Evolutionary conservation across 2,329 filamentous ascomycete species (phyloP).

Genomic region (Sarocladiaceae sp.): DNA sequence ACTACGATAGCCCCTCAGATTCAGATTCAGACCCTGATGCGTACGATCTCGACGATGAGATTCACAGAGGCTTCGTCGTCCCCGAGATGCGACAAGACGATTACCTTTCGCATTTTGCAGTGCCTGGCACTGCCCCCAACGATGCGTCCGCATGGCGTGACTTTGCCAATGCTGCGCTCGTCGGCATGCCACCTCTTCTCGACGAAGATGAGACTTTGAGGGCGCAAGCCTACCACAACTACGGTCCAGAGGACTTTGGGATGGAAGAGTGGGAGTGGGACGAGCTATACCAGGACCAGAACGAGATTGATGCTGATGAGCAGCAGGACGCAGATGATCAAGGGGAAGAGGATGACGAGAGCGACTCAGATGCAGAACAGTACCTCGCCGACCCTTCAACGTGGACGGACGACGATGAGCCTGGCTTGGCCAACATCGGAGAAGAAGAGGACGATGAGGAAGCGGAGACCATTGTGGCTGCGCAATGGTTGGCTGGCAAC

Average conservation of each 20-base stretch:
- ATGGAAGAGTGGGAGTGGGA: slow-evolving; percentile 1
- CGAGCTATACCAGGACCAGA: neutral
- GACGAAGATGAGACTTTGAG: slow-evolving; percentile 18
- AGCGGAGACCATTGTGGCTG: slow-evolving; percentile 4
- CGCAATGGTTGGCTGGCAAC: neutral
- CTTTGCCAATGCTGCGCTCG: slow-evolving; percentile 20
- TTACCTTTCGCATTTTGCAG: slow-evolving; percentile 7
- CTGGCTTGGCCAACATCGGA: neutral
- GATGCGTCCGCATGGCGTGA: slow-evolving; percentile 19
- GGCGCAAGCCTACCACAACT: slow-evolving; percentile 18
- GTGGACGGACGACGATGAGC: neutral
- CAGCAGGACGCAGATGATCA: slow-evolving; percentile 10
- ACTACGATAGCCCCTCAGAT: slow-evolving; percentile 13
- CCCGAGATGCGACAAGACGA: slow-evolving; percentile 13
- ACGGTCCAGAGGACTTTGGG: slow-evolving; percentile 12
- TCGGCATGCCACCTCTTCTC: slow-evolving; percentile 17
- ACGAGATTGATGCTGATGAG: neutral
- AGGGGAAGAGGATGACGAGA: slow-evolving; percentile 10
- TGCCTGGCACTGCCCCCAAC: slow-evolving; percentile 12
- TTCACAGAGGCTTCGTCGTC: slow-evolving; percentile 26
- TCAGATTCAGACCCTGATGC: slow-evolving; percentile 9
- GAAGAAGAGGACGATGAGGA: neutral
- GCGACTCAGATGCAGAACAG: neutral
- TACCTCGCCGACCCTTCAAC: too few species aligned
- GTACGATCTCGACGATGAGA: slow-evolving; percentile 25